These are phyloP conservation scores for Xylariaceae sp. DNA, from an alignment of 2,329 filamentous ascomycete genomes.

Conservation along the genomic window DNA sequence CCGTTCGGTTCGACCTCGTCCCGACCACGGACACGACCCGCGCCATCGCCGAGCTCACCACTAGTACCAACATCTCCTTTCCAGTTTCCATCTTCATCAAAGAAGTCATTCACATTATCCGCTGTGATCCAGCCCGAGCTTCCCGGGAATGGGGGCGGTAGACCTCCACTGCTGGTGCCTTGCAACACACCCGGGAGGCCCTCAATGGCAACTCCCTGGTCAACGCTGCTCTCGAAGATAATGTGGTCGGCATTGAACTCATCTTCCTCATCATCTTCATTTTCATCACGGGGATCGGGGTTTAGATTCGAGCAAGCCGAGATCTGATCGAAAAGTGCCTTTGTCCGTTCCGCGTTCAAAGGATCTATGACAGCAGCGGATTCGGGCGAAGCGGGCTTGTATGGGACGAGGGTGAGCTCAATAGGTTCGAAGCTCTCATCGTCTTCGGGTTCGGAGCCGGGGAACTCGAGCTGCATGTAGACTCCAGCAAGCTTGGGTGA, in stretches of 20 bases:
- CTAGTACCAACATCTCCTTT: constrained; percentile 45
- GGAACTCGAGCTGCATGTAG: constrained; percentile 64
- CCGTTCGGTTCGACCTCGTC: constrained; percentile 50
- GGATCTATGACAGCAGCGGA: constrained; percentile 25
- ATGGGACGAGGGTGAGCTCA: constrained; percentile 62
- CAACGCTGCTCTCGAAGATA: constrained; percentile 47
- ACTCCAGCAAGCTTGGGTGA: constrained; percentile 44
- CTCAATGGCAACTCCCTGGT: constrained; percentile 47
- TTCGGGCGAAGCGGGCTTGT: constrained; percentile 26
- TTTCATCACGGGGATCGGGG: constrained; percentile 59
- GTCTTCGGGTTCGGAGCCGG: constrained; percentile 54
- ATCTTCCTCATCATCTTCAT: constrained; percentile 50
- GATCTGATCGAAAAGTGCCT: constrained; percentile 62
- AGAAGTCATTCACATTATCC: constrained; percentile 81
- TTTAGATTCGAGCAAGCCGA: constrained; percentile 71
- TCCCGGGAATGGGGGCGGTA: constrained; percentile 65
- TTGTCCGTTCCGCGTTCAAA: constrained; percentile 32
- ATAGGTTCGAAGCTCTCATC: constrained; percentile 61
- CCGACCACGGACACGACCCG: constrained; percentile 50
- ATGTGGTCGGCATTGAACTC: constrained; percentile 42
- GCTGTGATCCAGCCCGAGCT: constrained; percentile 84
- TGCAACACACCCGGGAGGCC: constrained; percentile 52
- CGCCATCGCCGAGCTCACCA: constrained; percentile 58
- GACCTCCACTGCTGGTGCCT: constrained; percentile 43
- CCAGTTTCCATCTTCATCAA: constrained; percentile 77